phyloP scores from a whole-genome alignment of 306 rosid genomes.

The Betula pendula region DNA sequence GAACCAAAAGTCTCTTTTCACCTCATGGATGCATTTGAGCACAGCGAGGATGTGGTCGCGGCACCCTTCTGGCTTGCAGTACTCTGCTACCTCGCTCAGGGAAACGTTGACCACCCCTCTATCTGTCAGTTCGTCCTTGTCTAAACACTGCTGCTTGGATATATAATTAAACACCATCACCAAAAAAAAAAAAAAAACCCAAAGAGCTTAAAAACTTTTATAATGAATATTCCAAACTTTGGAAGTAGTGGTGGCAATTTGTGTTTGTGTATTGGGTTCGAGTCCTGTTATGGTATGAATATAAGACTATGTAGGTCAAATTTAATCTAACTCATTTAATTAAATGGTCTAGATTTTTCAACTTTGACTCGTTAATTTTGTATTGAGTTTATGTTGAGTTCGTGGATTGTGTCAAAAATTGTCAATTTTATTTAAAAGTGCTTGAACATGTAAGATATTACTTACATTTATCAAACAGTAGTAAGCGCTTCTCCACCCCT shows the following conservation, averaged over 20 bases:
- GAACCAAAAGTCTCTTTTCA: constrained; percentile 40
- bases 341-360: too few relatives aligned
- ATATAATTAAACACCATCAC: not conserved
- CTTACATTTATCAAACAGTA: constrained; percentile 44
- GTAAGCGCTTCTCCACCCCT: constrained; percentile 51
- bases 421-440: too few relatives aligned
- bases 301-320: too few relatives aligned
- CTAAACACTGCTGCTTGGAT: not conserved
- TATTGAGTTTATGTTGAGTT: too few relatives aligned
- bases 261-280: too few relatives aligned
- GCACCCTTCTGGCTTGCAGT: constrained; percentile 37
- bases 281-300: too few relatives aligned
- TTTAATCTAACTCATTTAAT: too few relatives aligned
- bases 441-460: too few relatives aligned
- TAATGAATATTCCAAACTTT: not conserved
- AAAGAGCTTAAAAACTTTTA: not conserved
- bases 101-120: constrained; percentile 30
- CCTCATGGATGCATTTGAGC: constrained; percentile 36
- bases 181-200: not conserved
- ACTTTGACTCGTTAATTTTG: too few relatives aligned
- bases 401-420: too few relatives aligned
- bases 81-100: constrained; percentile 1
- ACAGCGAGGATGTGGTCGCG: constrained; percentile 24
- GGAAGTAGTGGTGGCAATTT: too few relatives aligned
- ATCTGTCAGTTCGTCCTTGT: constrained; percentile 3